Evolutionary conservation across 2,329 filamentous ascomycete genomes (phyloP).

Genomic region (Penicillium oxalicum): DNA sequence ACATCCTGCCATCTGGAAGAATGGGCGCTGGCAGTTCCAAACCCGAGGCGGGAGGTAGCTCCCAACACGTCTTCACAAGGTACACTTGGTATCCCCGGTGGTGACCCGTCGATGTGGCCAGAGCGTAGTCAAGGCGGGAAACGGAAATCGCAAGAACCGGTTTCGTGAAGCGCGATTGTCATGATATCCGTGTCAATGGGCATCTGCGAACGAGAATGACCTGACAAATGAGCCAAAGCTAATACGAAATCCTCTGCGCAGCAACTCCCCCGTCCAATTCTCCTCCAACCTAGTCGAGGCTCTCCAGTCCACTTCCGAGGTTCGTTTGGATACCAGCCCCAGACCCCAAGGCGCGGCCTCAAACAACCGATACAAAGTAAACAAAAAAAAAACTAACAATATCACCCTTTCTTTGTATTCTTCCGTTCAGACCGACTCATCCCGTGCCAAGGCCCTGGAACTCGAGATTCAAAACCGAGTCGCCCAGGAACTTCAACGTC

Average conservation of each 20-base stretch:
- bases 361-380: background rate
- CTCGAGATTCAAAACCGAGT: slow-evolving; percentile 85
- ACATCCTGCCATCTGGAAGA: slow-evolving; percentile 17
- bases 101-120: background rate
- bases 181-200: background rate
- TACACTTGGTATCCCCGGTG: slow-evolving; percentile 25
- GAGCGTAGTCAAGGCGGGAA: slow-evolving; percentile 3
- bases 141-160: slow-evolving; percentile 6
- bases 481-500: slow-evolving; percentile 72
- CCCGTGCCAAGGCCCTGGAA: slow-evolving; percentile 75
- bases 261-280: slow-evolving; percentile 57
- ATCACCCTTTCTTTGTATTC: background rate
- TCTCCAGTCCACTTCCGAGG: slow-evolving; percentile 79
- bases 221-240: background rate
- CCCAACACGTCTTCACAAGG: slow-evolving; percentile 59
- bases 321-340: slow-evolving; percentile 39
- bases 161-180: slow-evolving; percentile 3
- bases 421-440: slow-evolving; percentile 69
- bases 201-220: background rate
- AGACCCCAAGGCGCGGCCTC: too few species aligned
- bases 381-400: slow-evolving; percentile 1
- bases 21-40: slow-evolving; percentile 62
- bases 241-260: slow-evolving; percentile 13
- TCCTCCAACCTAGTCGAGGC: slow-evolving; percentile 77
- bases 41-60: slow-evolving; percentile 45